phyloP scores from a whole-genome alignment of 1,284 basidiomycete species.

The Mycena sp. region DNA sequence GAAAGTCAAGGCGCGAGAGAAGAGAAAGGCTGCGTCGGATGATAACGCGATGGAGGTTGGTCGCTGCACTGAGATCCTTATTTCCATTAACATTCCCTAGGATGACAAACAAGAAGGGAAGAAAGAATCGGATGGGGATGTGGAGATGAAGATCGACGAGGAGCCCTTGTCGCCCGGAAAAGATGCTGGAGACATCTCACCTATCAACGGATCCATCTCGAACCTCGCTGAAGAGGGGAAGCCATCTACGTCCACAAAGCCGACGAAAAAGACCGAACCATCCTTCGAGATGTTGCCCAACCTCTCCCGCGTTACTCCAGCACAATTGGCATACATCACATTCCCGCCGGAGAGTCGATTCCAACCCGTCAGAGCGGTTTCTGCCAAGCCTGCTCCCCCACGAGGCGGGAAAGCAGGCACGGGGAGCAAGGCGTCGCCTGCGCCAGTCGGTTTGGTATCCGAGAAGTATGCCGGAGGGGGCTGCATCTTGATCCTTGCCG shows the following conservation, averaged over 20 bases:
- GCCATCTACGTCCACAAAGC: slow-evolving; percentile 43
- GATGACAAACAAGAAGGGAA: slow-evolving; percentile 61
- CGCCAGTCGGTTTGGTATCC: slow-evolving; percentile 48
- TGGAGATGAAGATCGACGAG: slow-evolving; percentile 75
- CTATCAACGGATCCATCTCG: slow-evolving; percentile 60
- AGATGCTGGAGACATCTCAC: slow-evolving; percentile 62
- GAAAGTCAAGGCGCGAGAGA: slow-evolving; percentile 92
- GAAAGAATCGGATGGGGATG: slow-evolving; percentile 72
- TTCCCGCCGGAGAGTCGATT: slow-evolving; percentile 87
- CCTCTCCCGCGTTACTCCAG: slow-evolving; percentile 93
- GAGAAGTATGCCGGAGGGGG: slow-evolving; percentile 81
- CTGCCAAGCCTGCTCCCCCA: slow-evolving; percentile 52
- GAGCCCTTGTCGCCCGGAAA: slow-evolving; percentile 52
- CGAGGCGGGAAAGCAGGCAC: slow-evolving; percentile 43
- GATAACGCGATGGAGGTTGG: slow-evolving; percentile 87
- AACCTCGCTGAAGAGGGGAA: slow-evolving; percentile 54
- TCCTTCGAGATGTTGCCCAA: slow-evolving; percentile 84
- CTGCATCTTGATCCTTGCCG: slow-evolving; percentile 83
- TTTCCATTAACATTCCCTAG: slow-evolving; percentile 35
- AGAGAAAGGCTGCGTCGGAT: slow-evolving; percentile 85
- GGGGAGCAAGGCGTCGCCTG: slow-evolving; percentile 31
- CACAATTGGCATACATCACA: slow-evolving; percentile 85
- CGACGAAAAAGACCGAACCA: slow-evolving; percentile 77
- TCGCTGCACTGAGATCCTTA: slow-evolving; percentile 13
- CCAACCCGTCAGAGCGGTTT: slow-evolving; percentile 90